Conservation (phyloP, 805 yeast genomes). For the Naumovozyma castellii region DNA sequence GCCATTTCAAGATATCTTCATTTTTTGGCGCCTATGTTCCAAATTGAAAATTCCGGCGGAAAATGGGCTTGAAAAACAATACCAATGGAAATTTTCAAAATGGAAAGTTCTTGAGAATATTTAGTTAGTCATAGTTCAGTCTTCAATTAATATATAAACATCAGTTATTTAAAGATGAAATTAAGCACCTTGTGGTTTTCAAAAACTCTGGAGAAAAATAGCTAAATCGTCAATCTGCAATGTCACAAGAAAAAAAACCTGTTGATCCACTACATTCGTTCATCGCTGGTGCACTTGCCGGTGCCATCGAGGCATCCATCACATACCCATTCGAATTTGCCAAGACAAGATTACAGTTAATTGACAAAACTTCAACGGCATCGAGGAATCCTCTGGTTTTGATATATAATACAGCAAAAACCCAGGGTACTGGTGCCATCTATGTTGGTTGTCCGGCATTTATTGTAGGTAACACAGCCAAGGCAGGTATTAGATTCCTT, state of each 20-base stretch:
- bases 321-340: constrained; percentile 98
- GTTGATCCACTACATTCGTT: constrained; percentile 74
- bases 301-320: constrained; percentile 85
- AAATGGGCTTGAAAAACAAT: too few species aligned
- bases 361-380: constrained; percentile 50
- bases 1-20: too few species aligned
- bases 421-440: constrained; percentile 69
- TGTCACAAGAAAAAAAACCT: constrained; percentile 7
- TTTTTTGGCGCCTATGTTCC: too few species aligned
- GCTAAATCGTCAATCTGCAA: not conserved
- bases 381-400: constrained; percentile 80
- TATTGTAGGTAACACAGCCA: constrained; percentile 90
- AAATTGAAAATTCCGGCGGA: too few species aligned
- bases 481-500: constrained; percentile 89
- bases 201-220: not conserved
- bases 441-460: constrained; percentile 96
- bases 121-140: too few species aligned
- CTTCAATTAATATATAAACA: too few species aligned
- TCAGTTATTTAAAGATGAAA: too few species aligned
- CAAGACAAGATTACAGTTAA: constrained; percentile 82
- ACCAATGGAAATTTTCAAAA: too few species aligned
- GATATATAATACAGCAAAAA: constrained; percentile 61
- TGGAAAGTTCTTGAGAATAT: too few species aligned
- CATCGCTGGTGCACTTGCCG: constrained; percentile 93
- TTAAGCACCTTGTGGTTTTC: too few species aligned